Evolutionary conservation across 345 rosid genomes (phyloP).

Genomic region (Pugionium dolabratum): DNA sequence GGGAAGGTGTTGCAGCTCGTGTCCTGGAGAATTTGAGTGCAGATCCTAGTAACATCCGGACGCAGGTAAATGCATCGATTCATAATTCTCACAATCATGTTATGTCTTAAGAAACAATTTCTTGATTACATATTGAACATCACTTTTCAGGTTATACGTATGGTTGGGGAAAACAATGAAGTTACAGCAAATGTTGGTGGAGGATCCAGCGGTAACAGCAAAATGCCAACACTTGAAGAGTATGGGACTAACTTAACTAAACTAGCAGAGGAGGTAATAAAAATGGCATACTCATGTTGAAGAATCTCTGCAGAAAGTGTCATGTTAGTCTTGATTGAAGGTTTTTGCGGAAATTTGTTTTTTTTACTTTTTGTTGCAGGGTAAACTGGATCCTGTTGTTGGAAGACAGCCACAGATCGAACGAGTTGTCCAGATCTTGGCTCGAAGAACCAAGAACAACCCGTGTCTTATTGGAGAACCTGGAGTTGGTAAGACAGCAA

Average conservation of each 20-base stretch:
- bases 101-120: neutral
- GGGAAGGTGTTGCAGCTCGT: slow-evolving; percentile 99
- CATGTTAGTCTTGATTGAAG: slow-evolving; percentile 14
- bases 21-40: slow-evolving; percentile 95
- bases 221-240: slow-evolving; percentile 99
- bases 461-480: slow-evolving; percentile 99
- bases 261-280: slow-evolving; percentile 88
- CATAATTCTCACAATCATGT: neutral
- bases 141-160: slow-evolving; percentile 74
- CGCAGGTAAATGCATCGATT: slow-evolving; percentile 61
- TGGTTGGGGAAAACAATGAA: slow-evolving; percentile 96
- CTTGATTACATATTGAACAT: neutral
- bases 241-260: slow-evolving; percentile 97
- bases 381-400: slow-evolving; percentile 97
- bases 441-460: slow-evolving; percentile 93
- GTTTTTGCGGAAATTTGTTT: neutral
- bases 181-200: slow-evolving; percentile 82
- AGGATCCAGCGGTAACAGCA: slow-evolving; percentile 64
- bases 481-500: slow-evolving; percentile 99
- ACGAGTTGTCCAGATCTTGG: slow-evolving; percentile 93
- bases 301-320: neutral
- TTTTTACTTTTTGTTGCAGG: slow-evolving; percentile 49
- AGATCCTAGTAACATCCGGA: slow-evolving; percentile 87
- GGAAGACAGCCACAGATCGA: slow-evolving; percentile 98
- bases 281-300: neutral